Conservation (phyloP, 2,329 filamentous ascomycete species). For the Alternaria arbusti region DNA sequence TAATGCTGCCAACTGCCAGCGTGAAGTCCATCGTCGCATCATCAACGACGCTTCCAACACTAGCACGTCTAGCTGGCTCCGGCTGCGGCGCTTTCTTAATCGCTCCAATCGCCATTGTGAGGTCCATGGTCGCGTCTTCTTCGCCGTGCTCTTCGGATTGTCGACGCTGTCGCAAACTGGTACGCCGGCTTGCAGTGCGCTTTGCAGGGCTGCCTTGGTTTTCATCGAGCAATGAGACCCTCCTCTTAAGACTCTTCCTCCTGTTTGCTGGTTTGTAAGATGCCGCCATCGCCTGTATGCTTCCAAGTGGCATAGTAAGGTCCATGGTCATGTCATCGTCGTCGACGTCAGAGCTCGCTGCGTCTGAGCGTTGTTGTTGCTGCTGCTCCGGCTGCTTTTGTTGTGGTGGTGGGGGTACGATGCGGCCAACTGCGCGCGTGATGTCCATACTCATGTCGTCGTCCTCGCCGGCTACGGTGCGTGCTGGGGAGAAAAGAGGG, state of each 20-base stretch:
- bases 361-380: conserved; percentile 31
- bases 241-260: conserved; percentile 52
- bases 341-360: conserved; percentile 48
- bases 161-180: conserved; percentile 49
- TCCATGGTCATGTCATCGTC: conserved; percentile 62
- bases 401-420: conserved; percentile 61
- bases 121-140: conserved; percentile 51
- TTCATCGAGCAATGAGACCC: conserved; percentile 49
- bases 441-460: conserved; percentile 93
- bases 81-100: conserved; percentile 34
- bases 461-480: conserved; percentile 51
- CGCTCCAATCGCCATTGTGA: conserved; percentile 47
- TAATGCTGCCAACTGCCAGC: conserved; percentile 47
- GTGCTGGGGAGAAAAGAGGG: conserved; percentile 54
- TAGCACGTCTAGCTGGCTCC: conserved; percentile 28
- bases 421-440: conserved; percentile 80
- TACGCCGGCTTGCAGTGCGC: conserved; percentile 40
- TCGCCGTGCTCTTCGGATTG: conserved; percentile 44
- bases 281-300: conserved; percentile 50
- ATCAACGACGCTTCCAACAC: conserved; percentile 33
- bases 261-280: conserved; percentile 34
- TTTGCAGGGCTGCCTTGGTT: conserved; percentile 48
- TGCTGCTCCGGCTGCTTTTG: conserved; percentile 19
- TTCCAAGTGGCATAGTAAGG: conserved; percentile 61
- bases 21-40: conserved; percentile 52